Evolutionary conservation across 306 rosid genomes (phyloP).

Genomic region (Vigna angularis): DNA sequence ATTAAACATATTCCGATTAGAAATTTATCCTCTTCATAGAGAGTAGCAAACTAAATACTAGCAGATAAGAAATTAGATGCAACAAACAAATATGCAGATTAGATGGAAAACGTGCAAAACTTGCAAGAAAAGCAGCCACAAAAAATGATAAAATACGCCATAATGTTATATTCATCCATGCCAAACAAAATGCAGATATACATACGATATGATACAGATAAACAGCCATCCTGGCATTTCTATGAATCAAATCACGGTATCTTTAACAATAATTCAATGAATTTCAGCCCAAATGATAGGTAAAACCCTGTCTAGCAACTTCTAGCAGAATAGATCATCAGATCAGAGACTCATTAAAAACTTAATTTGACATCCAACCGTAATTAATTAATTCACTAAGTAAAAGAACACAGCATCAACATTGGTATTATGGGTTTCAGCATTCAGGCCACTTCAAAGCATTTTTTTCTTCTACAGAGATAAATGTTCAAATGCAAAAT

Average conservation of each 20-base stretch:
- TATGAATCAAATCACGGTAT: background rate
- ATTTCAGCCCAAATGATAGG: background rate
- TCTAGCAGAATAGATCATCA: background rate
- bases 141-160: background rate
- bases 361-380: constrained; percentile 5
- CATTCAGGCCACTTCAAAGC: background rate
- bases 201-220: background rate
- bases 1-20: background rate
- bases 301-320: background rate
- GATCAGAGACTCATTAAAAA: background rate
- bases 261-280: constrained; percentile 10
- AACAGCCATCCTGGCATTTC: background rate
- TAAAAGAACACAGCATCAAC: background rate
- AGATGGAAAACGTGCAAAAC: background rate
- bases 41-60: background rate
- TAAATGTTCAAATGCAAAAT: no score
- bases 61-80: background rate
- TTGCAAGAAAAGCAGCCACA: background rate
- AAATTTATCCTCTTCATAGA: background rate
- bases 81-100: constrained; percentile 24
- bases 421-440: background rate
- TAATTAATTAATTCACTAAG: background rate
- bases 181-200: background rate
- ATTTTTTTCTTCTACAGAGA: background rate
- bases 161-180: background rate